A percentile compares a stretch with the other conserved stretches of the same genome.
These are phyloP conservation scores for Trichaptum fuscoviolaceum DNA, from an alignment of 768 basidiomycete species.

Conservation along the genomic window DNA sequence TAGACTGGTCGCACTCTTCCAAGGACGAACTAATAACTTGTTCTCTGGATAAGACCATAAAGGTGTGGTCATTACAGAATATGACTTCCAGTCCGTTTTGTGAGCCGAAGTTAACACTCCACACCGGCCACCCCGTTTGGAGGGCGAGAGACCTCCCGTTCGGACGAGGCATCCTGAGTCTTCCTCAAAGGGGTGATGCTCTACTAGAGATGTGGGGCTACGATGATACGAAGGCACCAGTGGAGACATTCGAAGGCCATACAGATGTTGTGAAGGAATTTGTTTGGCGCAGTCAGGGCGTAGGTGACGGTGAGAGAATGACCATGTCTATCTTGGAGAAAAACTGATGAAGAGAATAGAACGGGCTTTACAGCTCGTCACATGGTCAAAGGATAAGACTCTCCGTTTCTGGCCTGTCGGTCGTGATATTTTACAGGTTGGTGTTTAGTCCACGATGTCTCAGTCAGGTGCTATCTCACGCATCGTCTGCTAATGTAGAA, in stretches of 20 bases:
- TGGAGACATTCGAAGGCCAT: slow-evolving; percentile 82
- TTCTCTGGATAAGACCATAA: slow-evolving; percentile 90
- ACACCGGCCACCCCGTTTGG: slow-evolving; percentile 90
- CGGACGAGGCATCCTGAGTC: slow-evolving; percentile 77
- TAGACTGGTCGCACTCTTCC: slow-evolving; percentile 85
- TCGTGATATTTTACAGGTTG: slow-evolving; percentile 60
- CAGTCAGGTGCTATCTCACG: neutral
- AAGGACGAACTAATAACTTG: slow-evolving; percentile 88
- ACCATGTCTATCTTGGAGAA: slow-evolving; percentile 2
- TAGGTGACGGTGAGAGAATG: slow-evolving; percentile 41
- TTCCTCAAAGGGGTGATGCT: slow-evolving; percentile 86
- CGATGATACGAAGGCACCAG: slow-evolving; percentile 39
- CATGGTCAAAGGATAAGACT: slow-evolving; percentile 88
- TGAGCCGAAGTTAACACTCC: slow-evolving; percentile 48
- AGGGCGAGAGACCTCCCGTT: slow-evolving; percentile 90
- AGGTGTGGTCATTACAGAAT: slow-evolving; percentile 66
- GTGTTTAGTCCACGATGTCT: slow-evolving; percentile 7
- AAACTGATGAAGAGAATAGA: neutral
- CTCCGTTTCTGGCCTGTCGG: slow-evolving; percentile 89
- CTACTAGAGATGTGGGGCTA: slow-evolving; percentile 77
- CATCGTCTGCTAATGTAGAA: neutral
- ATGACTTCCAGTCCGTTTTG: slow-evolving; percentile 10
- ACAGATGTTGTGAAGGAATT: slow-evolving; percentile 96
- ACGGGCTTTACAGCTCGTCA: slow-evolving; percentile 56
- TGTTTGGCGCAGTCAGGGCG: slow-evolving; percentile 75